Evolutionary conservation across 257 asterid genomes (phyloP), one percentile per base, ranked within the genome.

Genomic region (Parsonsia alboflavescens): DNA sequence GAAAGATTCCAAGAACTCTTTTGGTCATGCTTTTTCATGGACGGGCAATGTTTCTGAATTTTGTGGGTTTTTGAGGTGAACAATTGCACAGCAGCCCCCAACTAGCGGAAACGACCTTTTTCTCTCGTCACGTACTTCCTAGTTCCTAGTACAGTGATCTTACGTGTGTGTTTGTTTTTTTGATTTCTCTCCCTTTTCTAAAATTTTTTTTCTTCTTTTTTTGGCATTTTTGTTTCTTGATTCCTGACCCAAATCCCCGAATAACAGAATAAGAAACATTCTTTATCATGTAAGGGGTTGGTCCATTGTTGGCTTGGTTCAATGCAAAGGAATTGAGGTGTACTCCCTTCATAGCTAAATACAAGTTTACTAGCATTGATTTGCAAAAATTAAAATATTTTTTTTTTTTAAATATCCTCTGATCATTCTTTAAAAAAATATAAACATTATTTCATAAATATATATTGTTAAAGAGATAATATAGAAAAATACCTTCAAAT

Each of bases 51-150:
- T 75, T 13, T 53, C 53, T 57, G 41, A 59, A 61, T 68, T 30
- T 68, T 52, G 39, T 36, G 52, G 49, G 53, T 57, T 75, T 33
- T 68, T 69, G 73, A 13, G 79, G 73, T 67, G 82, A 79, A 41
- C 50, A 74, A 74, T 41, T 16, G 72, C 36, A 61, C 30, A 54
- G 24, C 49, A 63, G 36, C 61, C 84, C 84, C 68, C n/a, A 68
- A 76, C 73, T 59, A 72, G 57, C 84, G 81, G 84, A 74, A 69
- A 7, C 41, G 12, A 16, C 15, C 12, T 54, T 10, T 17, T 16
- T 52, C 7, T 17, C 4, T 69, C 4, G 24, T 48, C 24, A 7
- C 9, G 10, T 44, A 16, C 61, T 28, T 26, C 22, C 41, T 49
- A 0, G 6, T 52, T 13, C 21, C 26, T 7, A 19, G 19, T 44